Conservation (phyloP, 140 eudicot genomes). For the Eryngium alpinum region DNA sequence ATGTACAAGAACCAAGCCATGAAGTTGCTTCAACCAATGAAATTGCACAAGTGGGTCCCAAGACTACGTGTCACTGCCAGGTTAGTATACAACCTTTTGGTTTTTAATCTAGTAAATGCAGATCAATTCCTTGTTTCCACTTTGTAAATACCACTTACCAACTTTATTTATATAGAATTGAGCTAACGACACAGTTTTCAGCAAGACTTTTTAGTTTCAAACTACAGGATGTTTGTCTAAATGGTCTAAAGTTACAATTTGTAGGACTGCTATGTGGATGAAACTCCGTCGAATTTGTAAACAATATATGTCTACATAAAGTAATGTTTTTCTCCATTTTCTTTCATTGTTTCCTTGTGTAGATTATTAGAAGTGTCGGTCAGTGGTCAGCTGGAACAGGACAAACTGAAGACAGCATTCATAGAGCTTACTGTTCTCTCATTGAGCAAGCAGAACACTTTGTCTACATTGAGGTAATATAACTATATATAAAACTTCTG, state of each 20-base stretch:
- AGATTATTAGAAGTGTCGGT: conserved; percentile 95
- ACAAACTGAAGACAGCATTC: conserved; percentile 97
- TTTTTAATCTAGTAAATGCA: neutral
- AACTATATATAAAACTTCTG: conserved; percentile 2
- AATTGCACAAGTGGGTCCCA: conserved; percentile 67
- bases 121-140: neutral
- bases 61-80: conserved; percentile 76
- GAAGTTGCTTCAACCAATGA: conserved; percentile 34
- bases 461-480: conserved; percentile 77
- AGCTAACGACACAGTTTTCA: neutral
- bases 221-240: neutral
- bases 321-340: neutral
- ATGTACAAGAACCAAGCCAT: conserved; percentile 37
- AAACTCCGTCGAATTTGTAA: neutral
- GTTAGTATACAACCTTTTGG: conserved; percentile 34
- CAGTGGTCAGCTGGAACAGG: conserved; percentile 99
- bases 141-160: neutral
- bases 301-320: neutral
- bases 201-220: neutral
- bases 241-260: neutral
- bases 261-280: neutral
- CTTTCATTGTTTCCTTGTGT: conserved; percentile 1
- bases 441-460: conserved; percentile 89
- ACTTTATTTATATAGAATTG: neutral
- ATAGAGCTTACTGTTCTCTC: conserved; percentile 79